Conservation (phyloP, 2,329 filamentous ascomycete species). For the Sclerotinia minor region DNA sequence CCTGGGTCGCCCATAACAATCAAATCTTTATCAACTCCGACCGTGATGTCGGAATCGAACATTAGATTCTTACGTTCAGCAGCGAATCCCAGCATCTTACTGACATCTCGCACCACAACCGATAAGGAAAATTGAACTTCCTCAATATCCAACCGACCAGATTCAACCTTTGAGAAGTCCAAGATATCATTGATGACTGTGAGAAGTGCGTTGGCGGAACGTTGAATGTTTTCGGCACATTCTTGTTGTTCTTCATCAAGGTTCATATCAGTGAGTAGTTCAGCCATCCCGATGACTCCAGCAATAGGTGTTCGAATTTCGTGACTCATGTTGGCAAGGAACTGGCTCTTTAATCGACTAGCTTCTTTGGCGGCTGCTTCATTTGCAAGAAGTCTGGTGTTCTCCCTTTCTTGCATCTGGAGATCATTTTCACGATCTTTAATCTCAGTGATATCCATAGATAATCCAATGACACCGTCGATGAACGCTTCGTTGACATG, state of each 20-base stretch:
- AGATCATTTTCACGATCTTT: conserved; percentile 64
- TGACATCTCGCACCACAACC: conserved; percentile 74
- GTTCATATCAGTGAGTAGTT: conserved; percentile 68
- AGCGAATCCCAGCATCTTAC: conserved; percentile 84
- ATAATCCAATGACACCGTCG: conserved; percentile 75
- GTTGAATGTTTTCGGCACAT: conserved; percentile 74
- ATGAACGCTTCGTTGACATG: conserved; percentile 53
- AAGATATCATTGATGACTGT: conserved; percentile 91
- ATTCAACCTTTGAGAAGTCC: conserved; percentile 85
- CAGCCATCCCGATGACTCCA: conserved; percentile 78
- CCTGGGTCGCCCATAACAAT: conserved; percentile 86
- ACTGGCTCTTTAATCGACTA: conserved; percentile 76
- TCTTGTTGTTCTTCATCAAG: conserved; percentile 71
- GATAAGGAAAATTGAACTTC: conserved; percentile 75
- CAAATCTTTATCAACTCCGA: conserved; percentile 60
- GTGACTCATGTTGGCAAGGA: conserved; percentile 79
- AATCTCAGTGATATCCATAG: conserved; percentile 75
- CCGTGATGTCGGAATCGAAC: conserved; percentile 63
- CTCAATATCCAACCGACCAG: conserved; percentile 73
- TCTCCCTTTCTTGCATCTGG: conserved; percentile 65
- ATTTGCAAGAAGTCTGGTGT: conserved; percentile 68
- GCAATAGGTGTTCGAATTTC: conserved; percentile 78
- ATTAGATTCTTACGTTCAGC: conserved; percentile 76
- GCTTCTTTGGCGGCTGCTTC: conserved; percentile 79
- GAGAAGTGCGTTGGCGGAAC: conserved; percentile 76